Evolutionary conservation across 2,329 filamentous ascomycete species (phyloP).

Genomic region (Colletotrichum siamense): DNA sequence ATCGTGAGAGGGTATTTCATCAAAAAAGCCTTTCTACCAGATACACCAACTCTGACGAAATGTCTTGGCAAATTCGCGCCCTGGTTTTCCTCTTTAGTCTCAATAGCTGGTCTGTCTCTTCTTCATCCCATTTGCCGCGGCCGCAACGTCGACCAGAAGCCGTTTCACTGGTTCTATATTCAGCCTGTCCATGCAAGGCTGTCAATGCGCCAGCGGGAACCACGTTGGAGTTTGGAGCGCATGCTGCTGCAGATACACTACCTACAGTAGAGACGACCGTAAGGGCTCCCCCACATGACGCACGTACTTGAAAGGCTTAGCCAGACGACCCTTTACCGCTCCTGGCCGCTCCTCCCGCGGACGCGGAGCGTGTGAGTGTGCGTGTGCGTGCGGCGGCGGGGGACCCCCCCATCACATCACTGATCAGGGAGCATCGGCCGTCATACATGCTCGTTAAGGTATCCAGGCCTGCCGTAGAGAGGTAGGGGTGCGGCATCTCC

Average conservation of each 20-base stretch:
- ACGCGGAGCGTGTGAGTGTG: background rate
- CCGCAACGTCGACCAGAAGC: background rate
- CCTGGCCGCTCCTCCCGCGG: background rate
- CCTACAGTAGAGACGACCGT: background rate
- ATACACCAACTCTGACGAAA: background rate
- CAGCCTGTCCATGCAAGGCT: background rate
- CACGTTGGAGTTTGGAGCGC: background rate
- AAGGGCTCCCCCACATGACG: background rate
- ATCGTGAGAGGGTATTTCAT: background rate
- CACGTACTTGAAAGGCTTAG: background rate
- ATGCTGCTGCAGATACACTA: background rate
- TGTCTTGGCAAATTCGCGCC: background rate
- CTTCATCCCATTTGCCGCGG: background rate
- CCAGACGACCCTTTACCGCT: background rate
- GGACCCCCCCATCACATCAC: background rate
- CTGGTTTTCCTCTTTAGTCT: background rate
- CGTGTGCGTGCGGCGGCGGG: background rate
- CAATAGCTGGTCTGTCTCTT: background rate
- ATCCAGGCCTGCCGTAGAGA: background rate
- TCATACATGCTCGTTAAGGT: background rate
- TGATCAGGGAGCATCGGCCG: background rate
- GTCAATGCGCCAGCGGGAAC: background rate
- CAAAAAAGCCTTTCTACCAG: slow-evolving; percentile 9
- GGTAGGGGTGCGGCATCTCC: slow-evolving; percentile 1
- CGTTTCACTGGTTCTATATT: slow-evolving; percentile 13